Base-by-base conservation (phyloP, 768 basidiomycete species). In the Vararia minispora region DNA sequence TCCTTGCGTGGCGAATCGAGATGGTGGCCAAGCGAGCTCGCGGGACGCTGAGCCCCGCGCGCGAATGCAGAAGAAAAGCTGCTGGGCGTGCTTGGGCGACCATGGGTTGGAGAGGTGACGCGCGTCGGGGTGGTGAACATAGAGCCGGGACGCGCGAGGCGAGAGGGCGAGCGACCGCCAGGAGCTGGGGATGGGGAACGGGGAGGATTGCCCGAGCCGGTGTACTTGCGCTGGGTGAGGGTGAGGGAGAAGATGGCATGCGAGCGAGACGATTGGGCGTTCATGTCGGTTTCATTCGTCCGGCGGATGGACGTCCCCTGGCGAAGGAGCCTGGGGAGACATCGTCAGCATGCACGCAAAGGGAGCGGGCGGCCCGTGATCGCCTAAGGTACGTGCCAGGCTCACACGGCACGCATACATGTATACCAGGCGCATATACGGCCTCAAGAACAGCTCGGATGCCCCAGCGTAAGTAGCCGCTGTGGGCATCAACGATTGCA, bases 191-290 rank as follows among this genome's bases (percentile, higher is more conserved):
- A 85, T 6, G 83, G 70, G 2, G 84, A 83, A 34, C 84, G 74
- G 23, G 81, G 75, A 2, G 83, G 81, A 3, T 68, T 58, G 10
- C 74, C 71, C 16, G 74, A 69, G 18, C 90, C 89, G 25, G 72
- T 68, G 54, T 65, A 88, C 58, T 82, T 90, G 66, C 83, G 88
- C 62, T 97, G 94, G 3, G 79, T 86, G 39, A 99, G 66, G 10
- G 89, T 95, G 37, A 99, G 68, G 27, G 94, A 97, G 62, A 99
- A 98, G 59, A 99, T 98, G 45, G 95, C 95, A 71, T 99, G 95
- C 21, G 90, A 95, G 41, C 95, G 83, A 28, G 94, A 97, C 2
- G 87, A 91, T 58, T 95, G 90, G 18, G 94, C 89, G 57, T 99
- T 99, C 94, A 98, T 97, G 54, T 90, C 88, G 23, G 95, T 99